These are phyloP conservation scores for Cyclotella baltica DNA, from an alignment of 108 stramenopile genomes.

Conservation along the genomic window DNA sequence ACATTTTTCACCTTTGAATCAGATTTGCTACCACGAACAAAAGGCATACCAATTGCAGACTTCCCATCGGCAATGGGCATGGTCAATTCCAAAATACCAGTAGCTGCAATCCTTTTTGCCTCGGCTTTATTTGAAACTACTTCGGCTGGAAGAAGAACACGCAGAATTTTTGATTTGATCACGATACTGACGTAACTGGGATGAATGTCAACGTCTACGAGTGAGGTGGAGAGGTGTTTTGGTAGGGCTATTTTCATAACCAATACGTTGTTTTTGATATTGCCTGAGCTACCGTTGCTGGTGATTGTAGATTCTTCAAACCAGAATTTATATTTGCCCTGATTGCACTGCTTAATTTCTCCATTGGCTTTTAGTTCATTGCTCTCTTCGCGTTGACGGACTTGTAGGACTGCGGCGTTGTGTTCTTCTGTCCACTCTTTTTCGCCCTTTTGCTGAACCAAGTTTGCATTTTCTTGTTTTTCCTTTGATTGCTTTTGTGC, in stretches of 20 bases:
- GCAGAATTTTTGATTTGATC: constrained; percentile 81
- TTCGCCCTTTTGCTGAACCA: constrained; percentile 49
- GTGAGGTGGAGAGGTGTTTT: constrained; percentile 73
- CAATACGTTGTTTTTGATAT: constrained; percentile 34
- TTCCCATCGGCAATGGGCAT: constrained; percentile 79
- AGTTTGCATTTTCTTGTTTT: constrained; percentile 62
- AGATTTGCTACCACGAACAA: constrained; percentile 16
- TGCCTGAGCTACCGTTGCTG: not conserved
- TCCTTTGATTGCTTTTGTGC: constrained; percentile 87
- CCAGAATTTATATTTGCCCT: constrained; percentile 77
- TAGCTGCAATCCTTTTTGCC: constrained; percentile 71
- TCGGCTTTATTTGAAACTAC: constrained; percentile 55
- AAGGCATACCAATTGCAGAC: constrained; percentile 34
- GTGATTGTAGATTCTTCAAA: constrained; percentile 65
- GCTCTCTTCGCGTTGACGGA: constrained; percentile 30
- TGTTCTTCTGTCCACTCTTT: constrained; percentile 62
- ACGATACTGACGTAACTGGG: constrained; percentile 82
- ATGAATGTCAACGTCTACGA: constrained; percentile 91
- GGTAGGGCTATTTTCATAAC: constrained; percentile 66
- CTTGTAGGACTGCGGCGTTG: constrained; percentile 33
- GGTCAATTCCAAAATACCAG: constrained; percentile 78
- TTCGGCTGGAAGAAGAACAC: constrained; percentile 74
- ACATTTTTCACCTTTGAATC: constrained; percentile 15
- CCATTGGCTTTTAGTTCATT: constrained; percentile 16
- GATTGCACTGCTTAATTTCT: constrained; percentile 64